Base-by-base conservation (phyloP, 345 rosid genomes). In the Nephelium lappaceum region DNA sequence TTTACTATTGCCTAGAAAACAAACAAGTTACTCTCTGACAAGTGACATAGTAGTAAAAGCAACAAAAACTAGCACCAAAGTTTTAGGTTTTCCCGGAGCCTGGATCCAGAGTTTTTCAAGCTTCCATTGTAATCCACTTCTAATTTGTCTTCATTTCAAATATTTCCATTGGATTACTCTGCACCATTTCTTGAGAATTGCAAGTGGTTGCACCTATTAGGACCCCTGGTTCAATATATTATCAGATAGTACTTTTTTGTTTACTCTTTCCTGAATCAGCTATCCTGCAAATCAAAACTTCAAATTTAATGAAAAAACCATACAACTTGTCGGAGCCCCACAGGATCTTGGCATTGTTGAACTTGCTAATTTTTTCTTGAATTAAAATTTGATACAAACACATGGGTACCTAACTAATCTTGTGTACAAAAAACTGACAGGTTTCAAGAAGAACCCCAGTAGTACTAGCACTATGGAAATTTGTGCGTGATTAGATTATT, bases 81-180 rank as follows among this genome's bases (percentile, higher is more conserved):
- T 42, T 19, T 73, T 63, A 51, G 25, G 57, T 21, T 71, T 80
- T 41, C 67, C n/a, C 21, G 36, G 69, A 78, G 61, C 78, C 69
- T 31, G 8, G 38, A 55, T 68, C 66, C 73, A 68, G 84, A 82
- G 47, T 31, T 63, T 67, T 70, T 38, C 79, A 76, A 73, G 74
- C 74, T 81, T 80, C 81, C 76, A 41, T 69, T 62, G 24, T 55
- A 73, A 55, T 76, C 78, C 74, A 67, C 79, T 81, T 85, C 81
- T 75, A 77, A 77, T 77, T 78, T 83, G 84, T 87, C 88, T 76
- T 80, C 57, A 77, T 66, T 80, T 27, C 77, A 23, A 18, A 18
- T 11, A 45, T 47, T 60, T 68, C 61, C 53, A 47, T 42, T 62
- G 41, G 58, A 82, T 69, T 42, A 31, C 15, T 47, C 57, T 82